phyloP scores from a whole-genome alignment of 108 stramenopile species.

The Seminavis robusta region DNA sequence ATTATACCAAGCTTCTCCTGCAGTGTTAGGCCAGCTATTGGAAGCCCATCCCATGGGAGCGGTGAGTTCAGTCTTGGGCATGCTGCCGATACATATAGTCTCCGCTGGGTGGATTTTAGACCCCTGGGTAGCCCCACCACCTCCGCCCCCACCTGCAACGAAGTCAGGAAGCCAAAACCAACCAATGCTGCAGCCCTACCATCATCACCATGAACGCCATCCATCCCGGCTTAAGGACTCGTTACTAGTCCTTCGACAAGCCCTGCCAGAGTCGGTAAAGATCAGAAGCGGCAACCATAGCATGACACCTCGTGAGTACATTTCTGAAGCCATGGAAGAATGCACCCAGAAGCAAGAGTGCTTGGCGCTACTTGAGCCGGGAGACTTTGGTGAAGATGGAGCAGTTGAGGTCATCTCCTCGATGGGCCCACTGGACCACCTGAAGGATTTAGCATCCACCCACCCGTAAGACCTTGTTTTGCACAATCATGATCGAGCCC shows the following conservation, averaged over 20 bases:
- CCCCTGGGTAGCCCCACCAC: too few relatives aligned
- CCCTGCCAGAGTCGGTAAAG: slow-evolving; percentile 1
- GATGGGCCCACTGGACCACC: too few relatives aligned
- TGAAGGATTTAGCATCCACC: too few relatives aligned
- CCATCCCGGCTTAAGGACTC: too few relatives aligned
- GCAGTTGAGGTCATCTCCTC: too few relatives aligned
- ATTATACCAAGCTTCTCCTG: slow-evolving; percentile 28
- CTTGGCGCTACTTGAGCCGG: not conserved
- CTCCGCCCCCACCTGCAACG: too few relatives aligned
- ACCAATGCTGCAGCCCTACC: not conserved
- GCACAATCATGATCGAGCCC: too few relatives aligned
- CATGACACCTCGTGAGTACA: slow-evolving; percentile 11
- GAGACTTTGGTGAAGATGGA: too few relatives aligned
- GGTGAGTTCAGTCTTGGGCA: not conserved
- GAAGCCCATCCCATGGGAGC: slow-evolving; percentile 17
- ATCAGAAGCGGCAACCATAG: slow-evolving; percentile 2
- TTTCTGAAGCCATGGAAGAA: not conserved
- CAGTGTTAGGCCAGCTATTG: slow-evolving; percentile 15
- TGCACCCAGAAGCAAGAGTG: slow-evolving; percentile 1
- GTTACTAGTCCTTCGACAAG: slow-evolving; percentile 6
- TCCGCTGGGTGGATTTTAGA: slow-evolving; percentile 9
- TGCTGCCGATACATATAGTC: slow-evolving; percentile 36
- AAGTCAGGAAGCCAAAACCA: not conserved
- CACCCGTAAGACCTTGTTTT: too few relatives aligned
- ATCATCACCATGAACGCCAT: too few relatives aligned